These are phyloP conservation scores for Fraxinus floribunda DNA, from an alignment of 305 asterid species.

Conservation along the genomic window DNA sequence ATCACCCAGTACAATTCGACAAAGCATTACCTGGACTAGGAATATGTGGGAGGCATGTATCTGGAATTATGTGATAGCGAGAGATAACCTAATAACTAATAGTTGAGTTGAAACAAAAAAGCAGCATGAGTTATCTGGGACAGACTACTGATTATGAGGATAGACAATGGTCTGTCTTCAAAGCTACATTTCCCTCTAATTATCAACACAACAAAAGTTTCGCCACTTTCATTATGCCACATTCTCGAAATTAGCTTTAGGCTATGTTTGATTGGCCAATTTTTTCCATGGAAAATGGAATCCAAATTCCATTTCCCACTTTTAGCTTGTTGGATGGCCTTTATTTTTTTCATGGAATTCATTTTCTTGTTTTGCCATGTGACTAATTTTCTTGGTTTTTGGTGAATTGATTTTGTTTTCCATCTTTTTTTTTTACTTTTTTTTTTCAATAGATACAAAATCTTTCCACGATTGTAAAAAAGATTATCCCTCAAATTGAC, in stretches of 20 bases:
- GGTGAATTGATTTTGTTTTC: too few species aligned
- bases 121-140: constrained; percentile 61
- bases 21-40: constrained; percentile 69
- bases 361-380: too few species aligned
- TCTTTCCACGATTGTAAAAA: too few species aligned
- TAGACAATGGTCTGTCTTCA: background rate
- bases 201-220: background rate
- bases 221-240: background rate
- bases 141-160: constrained; percentile 41
- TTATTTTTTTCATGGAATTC: too few species aligned
- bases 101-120: constrained; percentile 61
- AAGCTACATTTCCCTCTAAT: background rate
- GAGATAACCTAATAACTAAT: constrained; percentile 51
- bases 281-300: too few species aligned
- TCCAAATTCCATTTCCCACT: too few species aligned
- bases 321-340: too few species aligned
- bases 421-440: too few species aligned
- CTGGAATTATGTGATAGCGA: constrained; percentile 65
- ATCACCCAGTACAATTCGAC: constrained; percentile 52
- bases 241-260: constrained; percentile 59
- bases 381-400: too few species aligned
- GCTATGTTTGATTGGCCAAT: too few species aligned
- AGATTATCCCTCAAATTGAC: too few species aligned
- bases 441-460: too few species aligned
- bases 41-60: constrained; percentile 59